Conservation (phyloP, 352 stramenopile genomes). For the Phytophthora tubulina region DNA sequence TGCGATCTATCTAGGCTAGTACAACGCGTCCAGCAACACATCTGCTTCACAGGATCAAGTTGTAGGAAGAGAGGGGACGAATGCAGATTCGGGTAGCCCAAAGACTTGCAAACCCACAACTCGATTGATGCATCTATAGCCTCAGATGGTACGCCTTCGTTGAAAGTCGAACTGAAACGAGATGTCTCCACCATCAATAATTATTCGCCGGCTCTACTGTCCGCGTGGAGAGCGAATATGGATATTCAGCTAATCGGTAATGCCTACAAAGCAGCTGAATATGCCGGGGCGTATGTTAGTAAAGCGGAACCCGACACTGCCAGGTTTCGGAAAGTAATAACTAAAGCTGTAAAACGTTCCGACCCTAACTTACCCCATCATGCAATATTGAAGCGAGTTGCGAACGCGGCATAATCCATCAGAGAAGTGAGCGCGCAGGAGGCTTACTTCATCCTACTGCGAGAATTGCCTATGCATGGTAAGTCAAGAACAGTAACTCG, state of each 20-base stretch:
- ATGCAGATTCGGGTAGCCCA: conserved; percentile 25
- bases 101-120: not conserved
- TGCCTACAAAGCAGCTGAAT: conserved; percentile 35
- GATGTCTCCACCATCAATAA: conserved; percentile 22
- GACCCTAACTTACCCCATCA: conserved; percentile 5
- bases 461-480: conserved; percentile 10
- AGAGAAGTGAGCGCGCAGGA: conserved; percentile 7
- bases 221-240: conserved; percentile 44
- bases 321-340: conserved; percentile 14
- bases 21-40: conserved; percentile 29
- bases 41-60: conserved; percentile 10
- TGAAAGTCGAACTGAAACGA: conserved; percentile 20
- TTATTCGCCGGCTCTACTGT: conserved; percentile 5
- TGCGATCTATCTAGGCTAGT: conserved; percentile 29
- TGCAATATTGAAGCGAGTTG: conserved; percentile 6
- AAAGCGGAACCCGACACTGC: conserved; percentile 21
- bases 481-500: conserved; percentile 10
- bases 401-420: not conserved
- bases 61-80: conserved; percentile 10
- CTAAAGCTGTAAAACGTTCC: conserved; percentile 16
- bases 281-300: conserved; percentile 36
- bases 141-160: not conserved
- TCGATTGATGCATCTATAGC: not conserved
- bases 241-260: conserved; percentile 42
- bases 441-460: not conserved